Conservation (phyloP, 2,329 filamentous ascomycete genomes). For the Colletotrichum liaoningense region DNA sequence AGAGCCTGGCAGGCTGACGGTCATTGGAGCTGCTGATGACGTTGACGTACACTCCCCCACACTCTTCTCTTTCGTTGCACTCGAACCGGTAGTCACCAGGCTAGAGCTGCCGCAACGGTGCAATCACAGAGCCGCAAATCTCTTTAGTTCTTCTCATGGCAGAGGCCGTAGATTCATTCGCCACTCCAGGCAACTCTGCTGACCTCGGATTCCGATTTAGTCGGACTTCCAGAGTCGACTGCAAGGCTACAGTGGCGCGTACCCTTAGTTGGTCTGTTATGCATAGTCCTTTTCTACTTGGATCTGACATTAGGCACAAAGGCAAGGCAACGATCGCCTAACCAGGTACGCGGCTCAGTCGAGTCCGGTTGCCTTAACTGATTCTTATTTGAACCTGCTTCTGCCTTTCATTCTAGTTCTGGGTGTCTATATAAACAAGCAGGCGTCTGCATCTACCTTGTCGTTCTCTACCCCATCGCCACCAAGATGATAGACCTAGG, state of each 20-base stretch:
- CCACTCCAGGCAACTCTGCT: conserved; percentile 5
- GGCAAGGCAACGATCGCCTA: not conserved
- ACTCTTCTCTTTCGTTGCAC: not conserved
- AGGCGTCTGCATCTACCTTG: not conserved
- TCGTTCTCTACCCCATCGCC: not conserved
- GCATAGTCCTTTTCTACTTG: not conserved
- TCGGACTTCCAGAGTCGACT: not conserved
- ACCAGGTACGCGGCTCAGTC: not conserved
- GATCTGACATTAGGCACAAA: not conserved
- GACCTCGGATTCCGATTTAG: not conserved
- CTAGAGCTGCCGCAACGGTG: not conserved
- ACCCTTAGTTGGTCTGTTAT: not conserved
- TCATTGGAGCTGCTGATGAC: not conserved
- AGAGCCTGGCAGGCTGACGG: not conserved
- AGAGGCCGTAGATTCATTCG: not conserved
- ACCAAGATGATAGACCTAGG: conserved; percentile 17
- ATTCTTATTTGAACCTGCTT: not conserved
- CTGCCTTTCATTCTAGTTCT: not conserved
- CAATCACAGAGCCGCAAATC: not conserved
- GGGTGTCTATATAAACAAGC: not conserved
- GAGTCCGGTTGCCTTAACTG: not conserved
- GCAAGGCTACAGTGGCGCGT: conserved; percentile 1
- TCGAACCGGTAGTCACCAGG: not conserved
- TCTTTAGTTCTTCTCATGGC: not conserved
- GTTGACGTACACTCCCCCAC: not conserved